Percentiles rank a stretch among this genome's conserved stretches.
phyloP scores from a whole-genome alignment of 179 eudicot genomes.

The Vitellaria paradoxa region DNA sequence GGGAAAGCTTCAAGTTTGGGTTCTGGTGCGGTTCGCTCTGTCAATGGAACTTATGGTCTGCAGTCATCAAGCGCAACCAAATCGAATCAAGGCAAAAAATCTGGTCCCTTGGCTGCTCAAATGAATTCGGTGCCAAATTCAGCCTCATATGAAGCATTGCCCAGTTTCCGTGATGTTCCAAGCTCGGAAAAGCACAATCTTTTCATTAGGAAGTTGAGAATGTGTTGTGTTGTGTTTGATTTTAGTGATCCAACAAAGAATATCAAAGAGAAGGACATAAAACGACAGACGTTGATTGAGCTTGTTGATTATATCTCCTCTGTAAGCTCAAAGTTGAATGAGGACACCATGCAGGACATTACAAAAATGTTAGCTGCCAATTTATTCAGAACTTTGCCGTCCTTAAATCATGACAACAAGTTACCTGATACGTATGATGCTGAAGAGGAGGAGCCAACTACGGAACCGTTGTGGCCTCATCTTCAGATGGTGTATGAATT shows the following conservation, averaged over 20 bases:
- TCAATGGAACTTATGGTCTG: constrained; percentile 23
- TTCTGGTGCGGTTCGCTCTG: constrained; percentile 2
- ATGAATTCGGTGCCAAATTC: background rate
- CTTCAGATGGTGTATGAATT: constrained; percentile 42
- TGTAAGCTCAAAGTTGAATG: constrained; percentile 26
- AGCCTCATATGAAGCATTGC: constrained; percentile 30
- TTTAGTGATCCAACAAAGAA: constrained; percentile 34
- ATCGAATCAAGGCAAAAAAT: constrained; percentile 14
- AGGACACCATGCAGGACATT: constrained; percentile 31
- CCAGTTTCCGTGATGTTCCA: constrained; percentile 33
- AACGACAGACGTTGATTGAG: constrained; percentile 41
- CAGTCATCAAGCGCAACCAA: background rate
- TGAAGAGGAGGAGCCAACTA: constrained; percentile 35
- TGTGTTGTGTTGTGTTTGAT: constrained; percentile 41
- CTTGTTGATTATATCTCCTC: constrained; percentile 38
- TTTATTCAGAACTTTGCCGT: constrained; percentile 31
- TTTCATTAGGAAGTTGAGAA: constrained; percentile 31
- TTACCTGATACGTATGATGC: constrained; percentile 26
- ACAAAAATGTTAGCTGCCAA: constrained; percentile 35
- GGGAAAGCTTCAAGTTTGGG: constrained; percentile 15
- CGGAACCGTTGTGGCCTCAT: constrained; percentile 43
- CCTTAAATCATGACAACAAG: constrained; percentile 27
- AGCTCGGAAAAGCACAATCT: constrained; percentile 33
- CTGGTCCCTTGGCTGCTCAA: constrained; percentile 9
- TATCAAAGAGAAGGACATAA: constrained; percentile 37